Evolutionary conservation across 2,329 filamentous ascomycete genomes (phyloP), one percentile per base, ranked within the genome.

Genomic region (Fusarium nematophilum): DNA sequence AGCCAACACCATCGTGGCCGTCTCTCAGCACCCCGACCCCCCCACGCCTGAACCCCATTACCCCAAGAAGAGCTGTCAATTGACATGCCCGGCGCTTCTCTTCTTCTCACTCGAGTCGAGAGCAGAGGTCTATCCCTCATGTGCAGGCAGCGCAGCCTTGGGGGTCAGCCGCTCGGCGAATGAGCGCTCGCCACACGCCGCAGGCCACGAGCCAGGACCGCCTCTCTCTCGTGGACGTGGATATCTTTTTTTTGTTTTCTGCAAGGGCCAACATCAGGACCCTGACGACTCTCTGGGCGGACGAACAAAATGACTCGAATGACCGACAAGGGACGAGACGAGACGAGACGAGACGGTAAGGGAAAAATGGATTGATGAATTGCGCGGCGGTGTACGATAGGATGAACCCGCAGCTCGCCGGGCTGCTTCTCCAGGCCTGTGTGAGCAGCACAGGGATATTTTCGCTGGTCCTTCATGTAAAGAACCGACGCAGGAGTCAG

Each of bases 101-200:
- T 49, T 36, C 21, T 36, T 23, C 9, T 37, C 47, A 44, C 42
- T 30, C 25, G 36, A 47, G 37, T 26, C 15, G 18, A 25, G 39
- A 49, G 13, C 43, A 31, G 36, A 10, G 34, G n/a, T 26, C 27
- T 39, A 21, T 15, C 26, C 30, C 43, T n/a, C 25, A 13, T 52
- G 38, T 42, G 38, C 6, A n/a, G n/a, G 21, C 21, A 21, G 21
- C 21, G 21, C 37, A 60, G 59, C 53, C 51, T 62, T 42, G 49
- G 48, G 44, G 49, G 48, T 17, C 53, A 40, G 49, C 10, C 10
- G 17, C 14, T 48, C 17, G 53, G 29, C 67, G 65, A 69, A 69
- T 69, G 44, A 64, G 63, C 45, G 21, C 30, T 21, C 65, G 67
- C 67, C 67, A 69, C 67, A 69, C 64, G 45, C 53, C 66, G 53